phyloP scores from a whole-genome alignment of 495 filamentous ascomycete species.

The Parathielavia hyrcaniae region DNA sequence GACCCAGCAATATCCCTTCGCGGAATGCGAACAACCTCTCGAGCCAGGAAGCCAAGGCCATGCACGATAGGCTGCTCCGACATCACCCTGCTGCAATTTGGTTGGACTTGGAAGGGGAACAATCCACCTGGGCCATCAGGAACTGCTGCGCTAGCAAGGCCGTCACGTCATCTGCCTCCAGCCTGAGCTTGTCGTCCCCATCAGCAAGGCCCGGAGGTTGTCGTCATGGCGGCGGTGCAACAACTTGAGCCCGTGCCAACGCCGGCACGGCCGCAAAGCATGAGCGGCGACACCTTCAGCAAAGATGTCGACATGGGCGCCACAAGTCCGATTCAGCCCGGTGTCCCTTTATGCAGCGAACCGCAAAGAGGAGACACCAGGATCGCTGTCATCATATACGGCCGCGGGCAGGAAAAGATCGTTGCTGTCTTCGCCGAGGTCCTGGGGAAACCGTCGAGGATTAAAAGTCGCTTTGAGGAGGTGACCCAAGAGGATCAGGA shows the following conservation, averaged over 20 bases:
- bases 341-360: conserved; percentile 31
- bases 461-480: conserved; percentile 48
- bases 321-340: conserved; percentile 23
- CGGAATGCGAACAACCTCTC: conserved; percentile 3
- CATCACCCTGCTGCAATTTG: conserved; percentile 9
- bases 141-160: neutral
- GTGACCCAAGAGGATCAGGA: conserved; percentile 46
- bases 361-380: conserved; percentile 44
- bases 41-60: conserved; percentile 17
- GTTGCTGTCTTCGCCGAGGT: conserved; percentile 63
- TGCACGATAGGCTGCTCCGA: conserved; percentile 18
- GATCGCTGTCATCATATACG: conserved; percentile 56
- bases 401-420: conserved; percentile 55
- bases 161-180: neutral
- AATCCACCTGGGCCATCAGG: neutral
- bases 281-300: conserved; percentile 22
- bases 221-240: conserved; percentile 28
- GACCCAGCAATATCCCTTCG: neutral
- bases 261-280: conserved; percentile 32
- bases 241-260: conserved; percentile 36
- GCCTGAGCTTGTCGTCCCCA: neutral
- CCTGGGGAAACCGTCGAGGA: conserved; percentile 58
- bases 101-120: conserved; percentile 12
- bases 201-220: neutral
- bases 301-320: conserved; percentile 28